A percentile compares a stretch with the other conserved stretches of the same genome.
These are phyloP conservation scores for Lactarius trivialis DNA, from an alignment of 768 basidiomycete genomes.

Conservation along the genomic window DNA sequence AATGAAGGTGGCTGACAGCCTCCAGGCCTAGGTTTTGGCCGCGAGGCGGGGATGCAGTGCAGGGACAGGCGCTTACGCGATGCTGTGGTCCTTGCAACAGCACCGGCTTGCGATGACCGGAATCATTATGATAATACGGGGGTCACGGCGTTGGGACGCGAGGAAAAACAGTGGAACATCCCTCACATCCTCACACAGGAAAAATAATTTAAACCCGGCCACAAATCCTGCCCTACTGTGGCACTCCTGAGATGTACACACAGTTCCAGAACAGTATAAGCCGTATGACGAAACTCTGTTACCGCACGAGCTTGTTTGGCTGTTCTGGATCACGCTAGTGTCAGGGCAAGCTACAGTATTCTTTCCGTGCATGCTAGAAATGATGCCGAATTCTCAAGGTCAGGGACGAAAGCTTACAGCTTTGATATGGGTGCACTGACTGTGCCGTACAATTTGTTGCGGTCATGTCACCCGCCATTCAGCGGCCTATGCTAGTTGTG, in stretches of 20 bases:
- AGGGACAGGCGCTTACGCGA: neutral
- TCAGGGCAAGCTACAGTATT: neutral
- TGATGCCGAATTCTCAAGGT: neutral
- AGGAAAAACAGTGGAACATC: neutral
- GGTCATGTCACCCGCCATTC: neutral
- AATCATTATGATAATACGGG: no score
- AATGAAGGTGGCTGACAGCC: constrained; percentile 6
- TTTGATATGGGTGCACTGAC: neutral
- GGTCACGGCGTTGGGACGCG: no score
- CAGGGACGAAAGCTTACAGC: neutral
- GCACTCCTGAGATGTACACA: neutral
- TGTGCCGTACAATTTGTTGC: neutral
- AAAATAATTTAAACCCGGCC: neutral
- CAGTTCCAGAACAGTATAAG: neutral
- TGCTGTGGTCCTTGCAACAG: neutral
- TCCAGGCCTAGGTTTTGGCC: neutral
- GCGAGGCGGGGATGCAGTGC: constrained; percentile 5
- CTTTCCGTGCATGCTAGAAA: neutral
- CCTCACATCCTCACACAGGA: neutral
- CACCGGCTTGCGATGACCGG: no score
- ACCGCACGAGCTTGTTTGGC: neutral
- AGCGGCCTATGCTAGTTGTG: neutral
- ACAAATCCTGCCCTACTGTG: neutral
- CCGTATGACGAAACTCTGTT: neutral
- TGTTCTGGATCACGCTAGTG: neutral